A percentile compares a stretch with the other conserved stretches of the same genome.
Conservation (phyloP, 2,329 filamentous ascomycete species). For the Eutypella sp. region DNA sequence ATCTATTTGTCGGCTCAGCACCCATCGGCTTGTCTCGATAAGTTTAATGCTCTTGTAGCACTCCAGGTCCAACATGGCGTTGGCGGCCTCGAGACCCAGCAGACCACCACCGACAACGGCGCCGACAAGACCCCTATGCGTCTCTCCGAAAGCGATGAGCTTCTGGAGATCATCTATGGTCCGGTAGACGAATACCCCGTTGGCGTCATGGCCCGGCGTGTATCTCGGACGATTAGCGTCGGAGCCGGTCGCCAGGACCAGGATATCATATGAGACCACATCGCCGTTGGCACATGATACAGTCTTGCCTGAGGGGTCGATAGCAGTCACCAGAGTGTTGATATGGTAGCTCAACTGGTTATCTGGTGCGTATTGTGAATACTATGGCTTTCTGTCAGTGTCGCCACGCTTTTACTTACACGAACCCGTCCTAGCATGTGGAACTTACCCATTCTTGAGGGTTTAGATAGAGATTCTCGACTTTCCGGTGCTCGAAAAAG, state of each 20-base stretch:
- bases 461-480: constrained; percentile 86
- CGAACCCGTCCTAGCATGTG: neutral
- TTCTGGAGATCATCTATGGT: constrained; percentile 76
- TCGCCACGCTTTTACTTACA: neutral
- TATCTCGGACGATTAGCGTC: constrained; percentile 69
- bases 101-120: constrained; percentile 80
- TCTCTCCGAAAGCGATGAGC: constrained; percentile 68
- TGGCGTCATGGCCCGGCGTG: constrained; percentile 73
- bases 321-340: constrained; percentile 67
- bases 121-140: constrained; percentile 62
- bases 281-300: constrained; percentile 68
- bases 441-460: constrained; percentile 71
- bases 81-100: constrained; percentile 81
- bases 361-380: constrained; percentile 55
- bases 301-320: constrained; percentile 58
- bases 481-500: constrained; percentile 80
- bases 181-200: constrained; percentile 83
- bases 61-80: constrained; percentile 84
- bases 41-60: constrained; percentile 70
- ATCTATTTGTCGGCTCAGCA: constrained; percentile 78
- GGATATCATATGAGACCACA: constrained; percentile 68
- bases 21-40: constrained; percentile 78
- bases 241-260: constrained; percentile 82
- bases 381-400: constrained; percentile 40
- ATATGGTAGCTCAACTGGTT: constrained; percentile 69